A percentile compares a stretch with the other conserved stretches of the same genome.
phyloP scores from a whole-genome alignment of 768 basidiomycete species.

The Bullera alba region DNA sequence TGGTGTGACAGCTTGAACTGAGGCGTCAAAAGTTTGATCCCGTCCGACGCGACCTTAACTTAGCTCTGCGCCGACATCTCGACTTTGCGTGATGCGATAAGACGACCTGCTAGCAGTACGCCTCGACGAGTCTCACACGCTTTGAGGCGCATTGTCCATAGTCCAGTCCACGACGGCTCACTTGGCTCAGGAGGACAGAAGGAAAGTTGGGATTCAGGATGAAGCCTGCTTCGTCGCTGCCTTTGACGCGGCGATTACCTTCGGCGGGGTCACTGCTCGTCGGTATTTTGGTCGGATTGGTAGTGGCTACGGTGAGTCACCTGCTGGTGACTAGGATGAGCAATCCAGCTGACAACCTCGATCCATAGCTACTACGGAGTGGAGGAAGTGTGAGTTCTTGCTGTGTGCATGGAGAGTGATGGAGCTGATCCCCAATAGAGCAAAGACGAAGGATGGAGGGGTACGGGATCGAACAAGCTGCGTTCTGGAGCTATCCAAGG shows the following conservation, averaged over 20 bases:
- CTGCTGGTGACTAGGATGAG: not conserved
- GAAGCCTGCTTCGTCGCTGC: slow-evolving; percentile 16
- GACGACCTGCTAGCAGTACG: no score
- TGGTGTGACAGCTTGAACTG: no score
- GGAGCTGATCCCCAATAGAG: slow-evolving; percentile 7
- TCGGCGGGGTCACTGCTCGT: slow-evolving; percentile 40
- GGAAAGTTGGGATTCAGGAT: no score
- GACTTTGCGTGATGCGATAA: no score
- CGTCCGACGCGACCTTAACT: no score
- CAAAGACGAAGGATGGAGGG: slow-evolving; percentile 25
- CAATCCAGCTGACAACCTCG: not conserved
- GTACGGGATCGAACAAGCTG: slow-evolving; percentile 19
- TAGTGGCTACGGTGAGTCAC: slow-evolving; percentile 37
- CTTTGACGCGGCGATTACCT: slow-evolving; percentile 32
- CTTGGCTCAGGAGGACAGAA: no score
- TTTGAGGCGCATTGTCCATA: no score
- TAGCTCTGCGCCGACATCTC: no score
- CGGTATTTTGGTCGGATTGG: slow-evolving; percentile 40
- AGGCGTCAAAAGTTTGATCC: no score
- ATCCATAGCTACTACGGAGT: slow-evolving; percentile 26
- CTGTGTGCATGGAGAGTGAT: not conserved
- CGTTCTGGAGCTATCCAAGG: slow-evolving; percentile 30
- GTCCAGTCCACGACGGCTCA: no score
- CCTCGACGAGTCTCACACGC: no score
- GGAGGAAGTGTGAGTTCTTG: slow-evolving; percentile 26